Evolutionary conservation across 768 basidiomycete genomes (phyloP).

Genomic region (Pleurotus tuber-regium): DNA sequence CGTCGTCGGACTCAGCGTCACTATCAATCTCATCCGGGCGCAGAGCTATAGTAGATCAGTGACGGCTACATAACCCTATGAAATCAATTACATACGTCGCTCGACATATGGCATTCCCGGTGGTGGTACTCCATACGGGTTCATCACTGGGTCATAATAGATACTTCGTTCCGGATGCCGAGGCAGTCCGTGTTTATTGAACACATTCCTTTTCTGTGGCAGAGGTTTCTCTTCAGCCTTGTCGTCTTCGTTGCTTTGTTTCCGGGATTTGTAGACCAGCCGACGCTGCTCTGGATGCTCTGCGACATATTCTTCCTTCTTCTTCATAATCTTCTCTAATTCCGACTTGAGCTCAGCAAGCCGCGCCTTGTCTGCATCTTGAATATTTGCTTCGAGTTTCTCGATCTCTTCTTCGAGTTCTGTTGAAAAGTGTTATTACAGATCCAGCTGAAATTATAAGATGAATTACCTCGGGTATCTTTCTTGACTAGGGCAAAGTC

Average conservation of each 20-base stretch:
- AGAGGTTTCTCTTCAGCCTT: constrained; percentile 40
- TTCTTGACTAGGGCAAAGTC: constrained; percentile 94
- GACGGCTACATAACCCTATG: neutral
- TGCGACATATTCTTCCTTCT: constrained; percentile 88
- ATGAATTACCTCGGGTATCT: constrained; percentile 72
- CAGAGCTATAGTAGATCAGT: constrained; percentile 41
- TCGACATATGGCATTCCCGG: constrained; percentile 97
- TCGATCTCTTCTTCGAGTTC: constrained; percentile 82
- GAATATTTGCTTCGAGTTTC: constrained; percentile 51
- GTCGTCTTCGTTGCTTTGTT: constrained; percentile 39
- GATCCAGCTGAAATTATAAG: neutral
- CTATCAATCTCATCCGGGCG: constrained; percentile 61
- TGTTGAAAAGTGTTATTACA: constrained; percentile 23
- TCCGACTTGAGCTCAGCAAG: constrained; percentile 74
- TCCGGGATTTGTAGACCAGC: constrained; percentile 69
- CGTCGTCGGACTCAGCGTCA: constrained; percentile 56
- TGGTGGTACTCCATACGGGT: constrained; percentile 90
- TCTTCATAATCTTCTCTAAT: constrained; percentile 73
- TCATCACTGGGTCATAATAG: constrained; percentile 92
- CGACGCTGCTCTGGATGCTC: constrained; percentile 92
- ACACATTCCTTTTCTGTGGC: constrained; percentile 57
- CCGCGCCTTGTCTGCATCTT: constrained; percentile 59
- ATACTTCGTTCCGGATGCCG: constrained; percentile 89
- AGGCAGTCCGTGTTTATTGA: constrained; percentile 82
- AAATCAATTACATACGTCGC: constrained; percentile 56